Percentiles rank a stretch among this genome's conserved stretches.
These are phyloP conservation scores for Phytophthora europaea DNA, from an alignment of 352 stramenopile genomes.

Conservation along the genomic window DNA sequence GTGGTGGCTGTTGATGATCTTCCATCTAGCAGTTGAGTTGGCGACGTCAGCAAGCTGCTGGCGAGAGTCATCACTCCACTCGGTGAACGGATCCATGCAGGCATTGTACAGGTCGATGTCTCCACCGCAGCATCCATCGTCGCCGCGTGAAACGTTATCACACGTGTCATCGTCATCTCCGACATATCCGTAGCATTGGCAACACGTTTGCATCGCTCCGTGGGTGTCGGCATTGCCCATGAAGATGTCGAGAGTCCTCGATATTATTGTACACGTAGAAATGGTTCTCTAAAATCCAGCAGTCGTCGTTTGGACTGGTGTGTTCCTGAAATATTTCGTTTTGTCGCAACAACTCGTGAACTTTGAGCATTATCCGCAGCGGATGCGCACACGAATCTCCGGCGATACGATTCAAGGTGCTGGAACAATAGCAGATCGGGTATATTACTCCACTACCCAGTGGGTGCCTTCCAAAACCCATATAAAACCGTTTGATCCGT, in stretches of 20 bases:
- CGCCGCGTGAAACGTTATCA: conserved; percentile 43
- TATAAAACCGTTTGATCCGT: no score
- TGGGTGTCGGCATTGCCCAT: conserved; percentile 59
- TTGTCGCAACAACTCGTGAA: no score
- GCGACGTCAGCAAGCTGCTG: conserved; percentile 47
- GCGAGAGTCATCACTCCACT: conserved; percentile 59
- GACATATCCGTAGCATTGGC: conserved; percentile 65
- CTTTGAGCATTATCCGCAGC: no score
- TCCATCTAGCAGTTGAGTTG: conserved; percentile 64
- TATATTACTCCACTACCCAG: no score
- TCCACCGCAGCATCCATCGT: conserved; percentile 48
- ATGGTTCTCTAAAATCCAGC: conserved; percentile 60
- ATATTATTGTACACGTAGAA: conserved; percentile 57
- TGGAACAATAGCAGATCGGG: no score
- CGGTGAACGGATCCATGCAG: conserved; percentile 49
- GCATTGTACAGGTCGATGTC: conserved; percentile 50
- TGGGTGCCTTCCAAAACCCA: no score
- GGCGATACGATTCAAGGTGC: no score
- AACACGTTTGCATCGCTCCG: conserved; percentile 56
- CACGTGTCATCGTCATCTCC: conserved; percentile 47
- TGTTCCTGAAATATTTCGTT: conserved; percentile 39
- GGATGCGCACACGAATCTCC: no score
- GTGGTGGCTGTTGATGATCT: conserved; percentile 72
- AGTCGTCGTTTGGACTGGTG: conserved; percentile 59
- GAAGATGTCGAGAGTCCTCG: conserved; percentile 61